These are phyloP conservation scores for Fusarium sp. DNA, from an alignment of 2,329 filamentous ascomycete genomes.

Conservation along the genomic window DNA sequence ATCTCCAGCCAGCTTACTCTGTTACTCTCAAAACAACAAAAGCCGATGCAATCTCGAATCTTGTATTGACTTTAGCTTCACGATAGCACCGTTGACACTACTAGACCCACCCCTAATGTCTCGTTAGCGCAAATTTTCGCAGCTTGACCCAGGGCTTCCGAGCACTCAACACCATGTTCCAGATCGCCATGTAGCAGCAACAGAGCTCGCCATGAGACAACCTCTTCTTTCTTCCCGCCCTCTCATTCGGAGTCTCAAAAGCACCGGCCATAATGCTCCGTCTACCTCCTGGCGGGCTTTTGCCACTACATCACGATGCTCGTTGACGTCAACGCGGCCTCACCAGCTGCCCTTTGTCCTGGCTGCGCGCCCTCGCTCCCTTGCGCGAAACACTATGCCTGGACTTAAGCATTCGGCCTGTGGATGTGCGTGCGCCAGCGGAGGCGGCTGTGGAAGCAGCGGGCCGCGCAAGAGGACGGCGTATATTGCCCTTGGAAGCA, in stretches of 20 bases:
- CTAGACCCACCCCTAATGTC: slow-evolving; percentile 41
- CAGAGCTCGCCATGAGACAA: slow-evolving; percentile 40
- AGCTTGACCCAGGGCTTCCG: slow-evolving; percentile 8
- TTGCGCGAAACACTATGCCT: slow-evolving; percentile 22
- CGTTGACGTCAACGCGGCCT: slow-evolving; percentile 23
- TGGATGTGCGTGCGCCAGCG: slow-evolving; percentile 54
- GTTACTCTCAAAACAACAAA: not conserved
- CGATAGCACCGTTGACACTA: not conserved
- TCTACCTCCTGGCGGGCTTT: slow-evolving; percentile 26
- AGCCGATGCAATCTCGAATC: not conserved
- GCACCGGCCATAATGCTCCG: slow-evolving; percentile 19
- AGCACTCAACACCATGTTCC: slow-evolving; percentile 26
- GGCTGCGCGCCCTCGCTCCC: slow-evolving; percentile 35
- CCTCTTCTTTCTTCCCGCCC: slow-evolving; percentile 22
- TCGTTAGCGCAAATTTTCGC: slow-evolving; percentile 47
- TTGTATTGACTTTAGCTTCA: not conserved
- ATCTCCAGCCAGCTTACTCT: slow-evolving; percentile 7
- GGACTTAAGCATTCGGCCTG: slow-evolving; percentile 51
- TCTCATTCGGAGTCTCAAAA: slow-evolving; percentile 27
- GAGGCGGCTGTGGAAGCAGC: slow-evolving; percentile 47
- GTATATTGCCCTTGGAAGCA: slow-evolving; percentile 93
- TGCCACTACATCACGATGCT: slow-evolving; percentile 26
- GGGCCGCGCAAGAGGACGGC: slow-evolving; percentile 64
- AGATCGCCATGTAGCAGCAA: slow-evolving; percentile 36
- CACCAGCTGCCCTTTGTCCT: slow-evolving; percentile 23